Base-by-base conservation (phyloP, 441 rosid species). In the Macaranga tanarius region DNA sequence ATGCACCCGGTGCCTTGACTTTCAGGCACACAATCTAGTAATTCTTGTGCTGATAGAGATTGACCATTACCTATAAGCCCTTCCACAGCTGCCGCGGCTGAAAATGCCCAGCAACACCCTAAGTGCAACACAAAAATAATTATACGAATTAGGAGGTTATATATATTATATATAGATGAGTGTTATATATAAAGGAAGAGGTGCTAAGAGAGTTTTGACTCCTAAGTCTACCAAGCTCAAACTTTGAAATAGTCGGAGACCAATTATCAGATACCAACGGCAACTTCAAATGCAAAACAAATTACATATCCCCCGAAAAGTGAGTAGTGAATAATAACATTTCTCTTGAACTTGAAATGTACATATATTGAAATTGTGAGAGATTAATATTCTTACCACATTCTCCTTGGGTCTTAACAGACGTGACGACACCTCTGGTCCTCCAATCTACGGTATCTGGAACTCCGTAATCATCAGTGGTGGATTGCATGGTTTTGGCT, bases 41-140 rank as follows among this genome's bases (percentile, higher is more conserved):
- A 83, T 62, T 90, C 84, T 74, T 90, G 90, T 69, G 87, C 93
- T 11, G 90, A 90, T 52, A 90, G 76, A 44, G 92, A 83, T 6
- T 79, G 68, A 57, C 89, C 70, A 0, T 77, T 82, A 56, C 84
- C 84, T 22, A 86, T 82, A 76, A 86, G 76, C 67, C 92, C 92
- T 86, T 90, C 91, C 31, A 89, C 70, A 17, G 92, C 88, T 71
- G 92, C 89, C 54, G 86, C 87, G 2, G 91, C 89, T 26, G 92
- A 78, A 51, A 91, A 91, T 15, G 94, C 96, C 92, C 96, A 89
- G 57, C 92, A 91, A 69, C 88, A 82, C 67, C 91, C 91, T 89
- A 52, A 12, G 3, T 15, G n/a, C 57, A 48, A 48, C 5, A 13
- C 3, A 12, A 16, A 19, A 52, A 4, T 3, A 52, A 6, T 19